A percentile compares a stretch with the other conserved stretches of the same genome.
Evolutionary conservation across 306 rosid genomes (phyloP).

Genomic region (Trifolium fragiferum): DNA sequence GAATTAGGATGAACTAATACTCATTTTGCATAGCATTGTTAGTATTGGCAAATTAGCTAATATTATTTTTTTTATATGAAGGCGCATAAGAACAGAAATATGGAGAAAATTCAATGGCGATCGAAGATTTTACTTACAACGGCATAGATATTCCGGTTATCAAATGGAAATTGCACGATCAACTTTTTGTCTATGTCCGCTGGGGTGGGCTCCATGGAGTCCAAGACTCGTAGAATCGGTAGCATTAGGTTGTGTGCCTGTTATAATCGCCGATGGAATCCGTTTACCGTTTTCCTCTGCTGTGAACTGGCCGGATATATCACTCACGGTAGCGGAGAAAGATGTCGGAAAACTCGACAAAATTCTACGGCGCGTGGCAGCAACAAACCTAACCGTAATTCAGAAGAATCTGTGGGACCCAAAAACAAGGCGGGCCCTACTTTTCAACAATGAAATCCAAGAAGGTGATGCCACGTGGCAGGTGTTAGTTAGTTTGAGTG

Average conservation of each 20-base stretch:
- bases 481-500: constrained; percentile 48
- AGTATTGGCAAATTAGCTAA: not conserved
- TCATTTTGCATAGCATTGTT: not conserved
- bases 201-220: constrained; percentile 99
- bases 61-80: constrained; percentile 17
- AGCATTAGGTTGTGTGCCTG: constrained; percentile 87
- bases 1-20: not conserved
- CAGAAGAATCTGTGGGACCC: constrained; percentile 79
- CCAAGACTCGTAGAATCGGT: constrained; percentile 90
- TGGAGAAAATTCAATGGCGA: constrained; percentile 72
- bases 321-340: constrained; percentile 74
- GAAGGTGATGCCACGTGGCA: constrained; percentile 98
- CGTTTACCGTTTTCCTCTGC: constrained; percentile 67
- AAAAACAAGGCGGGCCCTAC: constrained; percentile 56
- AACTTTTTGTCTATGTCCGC: constrained; percentile 76
- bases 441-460: constrained; percentile 54
- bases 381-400: constrained; percentile 68
- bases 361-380: constrained; percentile 76
- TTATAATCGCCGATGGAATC: constrained; percentile 78
- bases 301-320: constrained; percentile 79
- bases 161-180: constrained; percentile 85
- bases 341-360: constrained; percentile 70
- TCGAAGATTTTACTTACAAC: constrained; percentile 68
- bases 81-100: constrained; percentile 77
- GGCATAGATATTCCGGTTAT: constrained; percentile 82